Base-by-base conservation (phyloP, 108 stramenopile species). In the Nitzschia palea region DNA sequence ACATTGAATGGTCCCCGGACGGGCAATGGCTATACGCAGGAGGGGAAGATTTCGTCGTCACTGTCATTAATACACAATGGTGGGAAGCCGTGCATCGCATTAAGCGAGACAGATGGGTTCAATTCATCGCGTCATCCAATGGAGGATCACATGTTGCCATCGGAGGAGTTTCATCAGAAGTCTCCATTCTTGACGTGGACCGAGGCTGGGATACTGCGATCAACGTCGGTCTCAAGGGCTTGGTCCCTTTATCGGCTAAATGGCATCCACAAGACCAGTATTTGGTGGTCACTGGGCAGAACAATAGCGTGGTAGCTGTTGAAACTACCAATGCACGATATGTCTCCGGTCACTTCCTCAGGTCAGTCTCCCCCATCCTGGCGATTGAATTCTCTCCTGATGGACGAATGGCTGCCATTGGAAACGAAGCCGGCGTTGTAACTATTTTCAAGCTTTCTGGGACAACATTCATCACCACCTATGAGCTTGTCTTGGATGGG, bases 211-310 rank as follows among this genome's bases (percentile, higher is more conserved):
- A 81, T 15, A 72, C 80, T 8, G 82, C 74, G 8, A 79, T 82
- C 34, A 82, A 71, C 32, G 55, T 89, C 27, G 62, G 67, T 22
- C 67, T 84, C 9, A 82, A 85, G 42, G 82, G 80, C 26, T 54
- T 84, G 15, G 78, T 81, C 17, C 79, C 85, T 17, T 56, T 86
- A 22, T 81, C 80, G 23, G 88, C 88, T 14, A 71, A 58, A 48
- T 89, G 88, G 88, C 88, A 89, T 58, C 88, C 88, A 10, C 65
- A 77, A 35, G 88, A 89, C 68, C 76, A 86, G 57, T 85, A 77
- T 42, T 44, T 89, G 62, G 80, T 80, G 2, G 42, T 89, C 27
- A 81, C 76, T 18, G 88, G 88, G 5, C 88, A 89, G 70, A 75
- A 76, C 60, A 75, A 86, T 43, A 76, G 69, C 67, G 70, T 89